These are phyloP conservation scores for Periglandula ipomoeae DNA, from an alignment of 2,329 filamentous ascomycete species.

Conservation along the genomic window DNA sequence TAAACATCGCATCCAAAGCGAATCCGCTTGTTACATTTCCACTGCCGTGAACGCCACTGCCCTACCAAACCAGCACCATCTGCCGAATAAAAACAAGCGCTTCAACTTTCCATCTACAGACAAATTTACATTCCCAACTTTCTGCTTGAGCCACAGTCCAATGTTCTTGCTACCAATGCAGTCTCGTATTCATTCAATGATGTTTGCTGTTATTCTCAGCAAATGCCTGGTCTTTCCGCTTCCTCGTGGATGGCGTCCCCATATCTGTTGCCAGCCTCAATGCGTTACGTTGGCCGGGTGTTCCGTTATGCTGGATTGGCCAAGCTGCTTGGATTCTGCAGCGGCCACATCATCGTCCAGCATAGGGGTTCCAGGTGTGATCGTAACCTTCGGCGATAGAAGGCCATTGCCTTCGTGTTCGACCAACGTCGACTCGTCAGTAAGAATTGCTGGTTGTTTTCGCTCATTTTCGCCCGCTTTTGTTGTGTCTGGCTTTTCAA, in stretches of 20 bases:
- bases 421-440: conserved; percentile 6
- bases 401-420: not conserved
- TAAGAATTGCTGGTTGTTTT: not conserved
- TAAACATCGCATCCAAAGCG: not conserved
- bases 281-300: conserved; percentile 24
- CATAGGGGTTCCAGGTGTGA: conserved; percentile 31
- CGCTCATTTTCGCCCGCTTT: not conserved
- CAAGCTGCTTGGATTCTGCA: conserved; percentile 35
- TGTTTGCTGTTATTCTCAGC: not conserved
- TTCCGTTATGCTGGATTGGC: conserved; percentile 28
- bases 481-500: conserved; percentile 15
- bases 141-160: not conserved
- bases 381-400: conserved; percentile 7
- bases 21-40: not conserved
- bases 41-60: not conserved
- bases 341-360: conserved; percentile 20
- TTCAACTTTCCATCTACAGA: not conserved
- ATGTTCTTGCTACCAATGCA: not conserved
- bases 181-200: not conserved
- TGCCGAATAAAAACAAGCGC: not conserved
- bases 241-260: too few relatives aligned
- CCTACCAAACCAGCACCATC: not conserved
- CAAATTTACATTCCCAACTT: not conserved
- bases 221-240: not conserved
- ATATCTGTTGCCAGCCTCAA: conserved; percentile 13